Conservation (phyloP, 306 rosid genomes). For the Pyrus pyrifolia region DNA sequence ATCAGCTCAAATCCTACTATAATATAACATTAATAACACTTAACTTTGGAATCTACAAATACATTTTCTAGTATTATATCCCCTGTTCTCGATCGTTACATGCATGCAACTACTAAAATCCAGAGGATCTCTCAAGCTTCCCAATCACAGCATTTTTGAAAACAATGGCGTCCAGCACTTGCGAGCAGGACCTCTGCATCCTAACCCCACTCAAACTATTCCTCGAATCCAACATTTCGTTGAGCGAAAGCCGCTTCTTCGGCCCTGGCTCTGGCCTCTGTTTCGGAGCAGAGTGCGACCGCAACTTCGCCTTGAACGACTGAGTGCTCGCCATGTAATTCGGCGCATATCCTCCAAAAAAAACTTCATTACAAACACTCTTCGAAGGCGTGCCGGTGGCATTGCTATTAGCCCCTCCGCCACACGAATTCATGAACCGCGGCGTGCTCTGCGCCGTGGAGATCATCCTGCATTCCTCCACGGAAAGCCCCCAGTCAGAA, state of each 20-base stretch:
- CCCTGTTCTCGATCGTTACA: background rate
- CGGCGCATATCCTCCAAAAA: constrained; percentile 40
- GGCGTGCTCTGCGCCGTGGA: constrained; percentile 93
- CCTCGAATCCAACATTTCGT: constrained; percentile 69
- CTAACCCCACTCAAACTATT: constrained; percentile 66
- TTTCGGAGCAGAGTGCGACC: constrained; percentile 87
- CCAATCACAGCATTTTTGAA: constrained; percentile 84
- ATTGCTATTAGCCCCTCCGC: constrained; percentile 12
- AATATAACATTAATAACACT: background rate
- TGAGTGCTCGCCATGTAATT: constrained; percentile 72
- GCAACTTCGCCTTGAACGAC: constrained; percentile 77
- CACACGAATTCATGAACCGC: constrained; percentile 43
- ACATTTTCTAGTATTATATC: background rate
- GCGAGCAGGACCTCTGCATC: constrained; percentile 83
- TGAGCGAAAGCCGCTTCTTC: constrained; percentile 57
- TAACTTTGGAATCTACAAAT: constrained; percentile 6
- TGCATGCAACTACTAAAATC: constrained; percentile 15
- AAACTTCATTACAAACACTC: constrained; percentile 39
- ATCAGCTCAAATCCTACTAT: background rate
- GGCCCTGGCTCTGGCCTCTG: constrained; percentile 68
- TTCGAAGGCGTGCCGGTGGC: constrained; percentile 49
- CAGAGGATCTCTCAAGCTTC: constrained; percentile 49
- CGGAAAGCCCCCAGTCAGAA: constrained; percentile 63
- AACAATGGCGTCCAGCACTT: constrained; percentile 57
- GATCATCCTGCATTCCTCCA: constrained; percentile 54